These are phyloP conservation scores for Saxispiralis lemnorum DNA, from an alignment of 495 filamentous ascomycete genomes.

Conservation along the genomic window DNA sequence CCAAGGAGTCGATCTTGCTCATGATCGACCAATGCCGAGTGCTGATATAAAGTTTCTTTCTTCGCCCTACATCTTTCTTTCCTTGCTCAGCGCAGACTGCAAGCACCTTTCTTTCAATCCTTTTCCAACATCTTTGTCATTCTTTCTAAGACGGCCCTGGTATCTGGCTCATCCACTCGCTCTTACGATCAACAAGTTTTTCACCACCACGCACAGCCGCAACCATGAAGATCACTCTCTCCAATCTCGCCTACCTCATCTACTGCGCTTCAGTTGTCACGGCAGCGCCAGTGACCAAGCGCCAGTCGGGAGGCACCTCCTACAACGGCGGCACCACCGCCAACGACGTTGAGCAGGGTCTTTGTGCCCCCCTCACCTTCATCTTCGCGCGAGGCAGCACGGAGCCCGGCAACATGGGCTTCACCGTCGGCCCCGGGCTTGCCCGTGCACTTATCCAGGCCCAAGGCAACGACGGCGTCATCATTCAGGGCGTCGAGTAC, in stretches of 20 bases:
- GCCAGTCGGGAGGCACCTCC: not conserved
- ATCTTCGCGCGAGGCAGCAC: conserved; percentile 26
- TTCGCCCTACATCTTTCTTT: too few species aligned
- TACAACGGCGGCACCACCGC: conserved; percentile 9
- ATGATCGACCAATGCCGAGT: not conserved
- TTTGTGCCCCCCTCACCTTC: conserved; percentile 19
- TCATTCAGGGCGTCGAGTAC: conserved; percentile 22
- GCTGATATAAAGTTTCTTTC: not conserved
- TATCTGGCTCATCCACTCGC: not conserved
- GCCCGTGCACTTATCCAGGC: conserved; percentile 12
- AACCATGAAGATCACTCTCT: conserved; percentile 8
- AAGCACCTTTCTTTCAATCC: not conserved
- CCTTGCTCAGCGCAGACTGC: too few species aligned
- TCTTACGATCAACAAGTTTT: not conserved
- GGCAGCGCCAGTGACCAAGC: conserved; percentile 1
- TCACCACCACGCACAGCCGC: not conserved
- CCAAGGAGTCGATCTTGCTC: too few species aligned
- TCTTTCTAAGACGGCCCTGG: not conserved
- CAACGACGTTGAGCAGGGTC: conserved; percentile 10
- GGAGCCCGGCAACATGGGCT: conserved; percentile 24
- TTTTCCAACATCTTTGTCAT: not conserved
- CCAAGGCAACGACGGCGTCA: conserved; percentile 15
- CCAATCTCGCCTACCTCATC: conserved; percentile 7
- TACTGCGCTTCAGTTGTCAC: conserved; percentile 4
- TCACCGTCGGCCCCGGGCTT: conserved; percentile 20